Conservation (phyloP, 2,329 filamentous ascomycete species). For the Exophiala oligosperma region DNA sequence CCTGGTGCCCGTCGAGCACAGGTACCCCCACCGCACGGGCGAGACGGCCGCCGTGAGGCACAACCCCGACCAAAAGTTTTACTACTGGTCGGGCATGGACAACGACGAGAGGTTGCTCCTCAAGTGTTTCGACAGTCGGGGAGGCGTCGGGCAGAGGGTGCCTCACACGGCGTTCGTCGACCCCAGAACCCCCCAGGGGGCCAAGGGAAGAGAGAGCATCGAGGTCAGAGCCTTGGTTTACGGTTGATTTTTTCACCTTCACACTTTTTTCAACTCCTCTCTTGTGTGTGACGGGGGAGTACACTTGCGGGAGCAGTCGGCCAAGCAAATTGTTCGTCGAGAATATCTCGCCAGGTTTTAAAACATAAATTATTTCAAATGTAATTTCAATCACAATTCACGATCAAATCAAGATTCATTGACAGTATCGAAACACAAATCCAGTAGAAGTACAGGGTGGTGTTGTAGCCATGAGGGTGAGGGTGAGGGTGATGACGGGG, state of each 20-base stretch:
- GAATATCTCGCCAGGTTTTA: too few relatives aligned
- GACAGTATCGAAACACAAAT: too few relatives aligned
- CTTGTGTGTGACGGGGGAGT: too few relatives aligned
- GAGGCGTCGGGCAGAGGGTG: conserved; percentile 45
- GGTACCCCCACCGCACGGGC: conserved; percentile 69
- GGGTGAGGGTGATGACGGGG: too few relatives aligned
- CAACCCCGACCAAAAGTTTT: conserved; percentile 67
- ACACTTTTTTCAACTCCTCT: too few relatives aligned
- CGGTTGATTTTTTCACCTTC: conserved; percentile 43
- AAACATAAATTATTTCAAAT: too few relatives aligned
- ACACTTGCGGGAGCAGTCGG: too few relatives aligned
- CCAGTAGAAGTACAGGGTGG: too few relatives aligned
- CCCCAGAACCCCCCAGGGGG: conserved; percentile 67
- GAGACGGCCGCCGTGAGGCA: conserved; percentile 71
- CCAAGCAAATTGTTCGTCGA: too few relatives aligned
- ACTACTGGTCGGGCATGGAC: conserved; percentile 77
- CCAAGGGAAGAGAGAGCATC: conserved; percentile 78
- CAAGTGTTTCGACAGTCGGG: conserved; percentile 74
- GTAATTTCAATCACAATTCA: too few relatives aligned
- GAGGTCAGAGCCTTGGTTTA: conserved; percentile 86
- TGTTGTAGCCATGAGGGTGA: too few relatives aligned
- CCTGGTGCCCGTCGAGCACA: conserved; percentile 70
- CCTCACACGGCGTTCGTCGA: conserved; percentile 81
- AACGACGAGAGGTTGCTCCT: conserved; percentile 71
- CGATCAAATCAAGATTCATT: too few relatives aligned